A percentile compares a stretch with the other conserved stretches of the same genome.
Evolutionary conservation across 805 yeast genomes (phyloP).

Genomic region (Barnettozyma vustinii): DNA sequence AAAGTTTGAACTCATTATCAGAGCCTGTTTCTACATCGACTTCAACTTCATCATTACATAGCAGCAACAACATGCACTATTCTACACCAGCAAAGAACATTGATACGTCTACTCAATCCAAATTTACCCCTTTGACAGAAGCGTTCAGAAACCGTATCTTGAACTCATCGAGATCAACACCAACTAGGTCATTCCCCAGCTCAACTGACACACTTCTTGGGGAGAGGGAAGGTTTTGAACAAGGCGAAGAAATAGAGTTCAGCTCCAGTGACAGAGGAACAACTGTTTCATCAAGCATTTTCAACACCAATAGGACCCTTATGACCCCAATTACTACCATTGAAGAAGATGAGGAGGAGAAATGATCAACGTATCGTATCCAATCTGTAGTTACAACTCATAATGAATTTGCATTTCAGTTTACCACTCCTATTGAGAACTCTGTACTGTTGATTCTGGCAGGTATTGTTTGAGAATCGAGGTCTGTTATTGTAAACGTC

Average conservation of each 20-base stretch:
- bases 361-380: not conserved
- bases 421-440: too few species aligned
- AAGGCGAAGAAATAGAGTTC: not conserved
- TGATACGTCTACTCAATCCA: not conserved
- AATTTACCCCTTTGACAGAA: constrained; percentile 13
- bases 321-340: constrained; percentile 19
- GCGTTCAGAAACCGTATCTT: constrained; percentile 17
- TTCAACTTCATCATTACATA: constrained; percentile 7
- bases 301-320: constrained; percentile 14
- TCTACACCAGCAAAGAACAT: not conserved
- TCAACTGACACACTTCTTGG: not conserved
- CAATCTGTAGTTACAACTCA: too few species aligned
- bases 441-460: too few species aligned
- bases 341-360: constrained; percentile 17
- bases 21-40: constrained; percentile 9
- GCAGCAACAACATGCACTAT: not conserved
- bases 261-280: constrained; percentile 3
- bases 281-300: constrained; percentile 13
- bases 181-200: not conserved
- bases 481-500: too few species aligned
- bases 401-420: too few species aligned
- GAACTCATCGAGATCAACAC: not conserved
- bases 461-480: too few species aligned
- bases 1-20: constrained; percentile 13
- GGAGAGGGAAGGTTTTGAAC: not conserved